Evolutionary conservation across 129 eudicot genomes (phyloP).

Genomic region (Chrysanthemum makinoi): DNA sequence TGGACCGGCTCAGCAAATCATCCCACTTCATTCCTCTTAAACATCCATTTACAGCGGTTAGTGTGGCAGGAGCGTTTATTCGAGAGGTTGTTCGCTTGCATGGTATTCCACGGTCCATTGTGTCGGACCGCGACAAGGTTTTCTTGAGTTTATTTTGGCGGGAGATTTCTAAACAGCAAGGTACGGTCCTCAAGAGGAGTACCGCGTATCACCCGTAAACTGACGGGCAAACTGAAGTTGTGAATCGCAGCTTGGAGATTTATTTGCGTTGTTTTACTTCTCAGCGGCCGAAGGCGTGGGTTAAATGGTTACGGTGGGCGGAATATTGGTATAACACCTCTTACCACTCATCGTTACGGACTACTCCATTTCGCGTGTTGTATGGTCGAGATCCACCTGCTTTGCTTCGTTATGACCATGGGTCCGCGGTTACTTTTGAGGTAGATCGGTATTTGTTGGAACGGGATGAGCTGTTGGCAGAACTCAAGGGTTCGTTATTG

Average conservation of each 20-base stretch:
- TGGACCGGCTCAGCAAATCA: not conserved
- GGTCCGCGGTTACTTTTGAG: no score
- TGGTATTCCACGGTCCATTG: not conserved
- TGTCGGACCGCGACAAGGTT: not conserved
- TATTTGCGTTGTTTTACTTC: not conserved
- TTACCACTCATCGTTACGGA: not conserved
- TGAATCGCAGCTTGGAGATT: not conserved
- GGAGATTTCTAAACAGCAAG: not conserved
- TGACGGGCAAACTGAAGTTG: no score
- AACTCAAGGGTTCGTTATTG: no score
- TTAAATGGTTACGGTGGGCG: not conserved
- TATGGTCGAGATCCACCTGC: not conserved
- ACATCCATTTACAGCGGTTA: not conserved
- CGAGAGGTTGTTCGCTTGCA: not conserved
- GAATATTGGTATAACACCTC: constrained; percentile 1
- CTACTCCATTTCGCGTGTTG: not conserved
- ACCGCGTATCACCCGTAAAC: not conserved
- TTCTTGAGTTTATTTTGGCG: not conserved
- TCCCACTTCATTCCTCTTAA: not conserved
- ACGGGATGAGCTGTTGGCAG: no score
- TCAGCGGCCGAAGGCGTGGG: not conserved
- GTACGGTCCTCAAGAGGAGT: not conserved
- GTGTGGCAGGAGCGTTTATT: not conserved
- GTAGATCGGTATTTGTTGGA: no score
- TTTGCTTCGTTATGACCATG: not conserved